Evolutionary conservation across 331 rosid genomes (phyloP).

Genomic region (Dryas integrifolia): DNA sequence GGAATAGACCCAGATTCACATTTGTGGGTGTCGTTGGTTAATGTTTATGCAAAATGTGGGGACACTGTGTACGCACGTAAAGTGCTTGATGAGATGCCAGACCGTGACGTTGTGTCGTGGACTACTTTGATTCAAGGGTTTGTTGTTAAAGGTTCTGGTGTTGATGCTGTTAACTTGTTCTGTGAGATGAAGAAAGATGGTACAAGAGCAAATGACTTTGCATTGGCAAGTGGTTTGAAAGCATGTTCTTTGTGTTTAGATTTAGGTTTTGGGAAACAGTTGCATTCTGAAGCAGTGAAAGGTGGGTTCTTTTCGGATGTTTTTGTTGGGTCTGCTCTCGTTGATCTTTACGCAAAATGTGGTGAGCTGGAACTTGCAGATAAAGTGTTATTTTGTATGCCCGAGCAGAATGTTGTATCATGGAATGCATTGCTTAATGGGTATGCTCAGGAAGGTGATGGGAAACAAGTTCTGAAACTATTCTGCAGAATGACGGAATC

Average conservation of each 20-base stretch:
- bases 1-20: constrained; percentile 47
- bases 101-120: constrained; percentile 60
- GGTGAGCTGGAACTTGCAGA: constrained; percentile 45
- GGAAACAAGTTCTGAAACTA: constrained; percentile 37
- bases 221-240: constrained; percentile 51
- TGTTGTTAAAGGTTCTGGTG: constrained; percentile 42
- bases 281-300: constrained; percentile 49
- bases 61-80: constrained; percentile 27
- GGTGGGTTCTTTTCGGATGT: constrained; percentile 37
- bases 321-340: constrained; percentile 56
- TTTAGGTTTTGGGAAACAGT: constrained; percentile 46
- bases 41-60: constrained; percentile 48
- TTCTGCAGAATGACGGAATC: constrained; percentile 44
- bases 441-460: constrained; percentile 42
- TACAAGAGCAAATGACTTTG: constrained; percentile 46
- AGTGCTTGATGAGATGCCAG: constrained; percentile 52
- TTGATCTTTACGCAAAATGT: constrained; percentile 17
- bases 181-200: constrained; percentile 51
- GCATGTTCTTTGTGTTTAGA: constrained; percentile 46
- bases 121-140: constrained; percentile 54
- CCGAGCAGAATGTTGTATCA: constrained; percentile 48
- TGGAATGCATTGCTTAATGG: constrained; percentile 63
- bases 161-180: constrained; percentile 38
- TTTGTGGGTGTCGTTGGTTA: constrained; percentile 48
- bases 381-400: constrained; percentile 44